phyloP scores from a whole-genome alignment of 768 basidiomycete genomes.

The Lentinula edodes region DNA sequence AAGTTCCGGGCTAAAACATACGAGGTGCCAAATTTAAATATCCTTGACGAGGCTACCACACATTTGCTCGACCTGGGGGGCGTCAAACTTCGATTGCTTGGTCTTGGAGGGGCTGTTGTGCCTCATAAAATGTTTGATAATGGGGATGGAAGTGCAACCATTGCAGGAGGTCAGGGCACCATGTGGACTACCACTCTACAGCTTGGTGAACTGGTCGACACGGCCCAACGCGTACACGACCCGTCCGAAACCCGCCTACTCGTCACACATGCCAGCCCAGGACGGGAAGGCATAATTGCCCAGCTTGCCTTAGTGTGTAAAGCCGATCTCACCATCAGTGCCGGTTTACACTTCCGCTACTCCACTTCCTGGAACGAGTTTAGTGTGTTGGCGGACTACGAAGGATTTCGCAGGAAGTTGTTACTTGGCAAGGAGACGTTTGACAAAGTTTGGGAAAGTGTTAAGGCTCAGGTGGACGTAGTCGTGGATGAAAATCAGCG shows the following conservation, averaged over 20 bases:
- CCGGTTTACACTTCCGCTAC: slow-evolving; percentile 97
- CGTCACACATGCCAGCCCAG: slow-evolving; percentile 87
- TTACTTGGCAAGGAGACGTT: slow-evolving; percentile 73
- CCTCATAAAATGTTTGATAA: slow-evolving; percentile 95
- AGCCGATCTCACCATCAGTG: slow-evolving; percentile 90
- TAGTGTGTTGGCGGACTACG: slow-evolving; percentile 84
- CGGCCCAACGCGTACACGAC: slow-evolving; percentile 91
- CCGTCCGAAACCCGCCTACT: slow-evolving; percentile 90
- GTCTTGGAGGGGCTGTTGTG: slow-evolving; percentile 92
- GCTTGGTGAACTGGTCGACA: slow-evolving; percentile 97
- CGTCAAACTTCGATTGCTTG: slow-evolving; percentile 89
- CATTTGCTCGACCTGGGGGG: slow-evolving; percentile 89
- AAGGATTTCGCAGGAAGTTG: slow-evolving; percentile 82
- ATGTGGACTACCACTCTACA: slow-evolving; percentile 99
- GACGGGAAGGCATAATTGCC: slow-evolving; percentile 87
- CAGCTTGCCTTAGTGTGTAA: slow-evolving; percentile 89
- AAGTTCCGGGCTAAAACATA: slow-evolving; percentile 84
- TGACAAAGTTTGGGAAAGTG: slow-evolving; percentile 91
- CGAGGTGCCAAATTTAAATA: slow-evolving; percentile 81
- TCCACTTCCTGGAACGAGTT: slow-evolving; percentile 96
- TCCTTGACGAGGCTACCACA: slow-evolving; percentile 95
- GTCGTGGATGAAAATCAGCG: slow-evolving; percentile 91
- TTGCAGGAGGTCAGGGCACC: slow-evolving; percentile 95
- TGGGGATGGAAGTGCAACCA: slow-evolving; percentile 91
- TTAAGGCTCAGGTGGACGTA: slow-evolving; percentile 84